Percentiles rank a stretch among this genome's conserved stretches.
These are phyloP conservation scores for Chiua sp. DNA, from an alignment of 1,284 basidiomycete species.

Conservation along the genomic window DNA sequence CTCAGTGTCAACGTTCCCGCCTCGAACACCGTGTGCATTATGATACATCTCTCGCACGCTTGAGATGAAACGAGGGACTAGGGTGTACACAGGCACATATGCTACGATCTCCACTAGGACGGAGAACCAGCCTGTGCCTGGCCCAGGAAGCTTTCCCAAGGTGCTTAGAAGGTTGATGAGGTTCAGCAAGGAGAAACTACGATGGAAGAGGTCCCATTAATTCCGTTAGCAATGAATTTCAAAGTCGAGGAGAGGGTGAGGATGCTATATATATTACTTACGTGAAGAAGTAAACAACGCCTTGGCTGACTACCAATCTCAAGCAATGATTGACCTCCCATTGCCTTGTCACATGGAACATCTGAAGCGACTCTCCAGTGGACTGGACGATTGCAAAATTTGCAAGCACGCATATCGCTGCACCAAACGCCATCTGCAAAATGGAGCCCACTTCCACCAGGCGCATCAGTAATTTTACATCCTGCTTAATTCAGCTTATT, in stretches of 20 bases:
- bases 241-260: background rate
- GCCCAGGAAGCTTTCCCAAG: background rate
- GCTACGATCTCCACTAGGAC: background rate
- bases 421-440: background rate
- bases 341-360: background rate
- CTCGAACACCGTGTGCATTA: background rate
- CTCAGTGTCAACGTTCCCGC: background rate
- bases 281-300: conserved; percentile 20
- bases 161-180: background rate
- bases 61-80: background rate
- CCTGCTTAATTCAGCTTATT: no score
- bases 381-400: conserved; percentile 12
- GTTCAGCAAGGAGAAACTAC: background rate
- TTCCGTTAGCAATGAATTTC: background rate
- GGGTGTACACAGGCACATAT: background rate
- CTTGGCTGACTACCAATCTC: conserved; percentile 1
- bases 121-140: background rate
- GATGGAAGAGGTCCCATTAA: background rate
- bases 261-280: no score
- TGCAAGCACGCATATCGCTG: conserved; percentile 8
- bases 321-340: background rate
- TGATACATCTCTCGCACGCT: conserved; percentile 3
- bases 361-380: no score
- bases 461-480: no score
- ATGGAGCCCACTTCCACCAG: background rate